Base-by-base conservation (phyloP, 2,329 filamentous ascomycete genomes). In the Blumeria hordei region DNA sequence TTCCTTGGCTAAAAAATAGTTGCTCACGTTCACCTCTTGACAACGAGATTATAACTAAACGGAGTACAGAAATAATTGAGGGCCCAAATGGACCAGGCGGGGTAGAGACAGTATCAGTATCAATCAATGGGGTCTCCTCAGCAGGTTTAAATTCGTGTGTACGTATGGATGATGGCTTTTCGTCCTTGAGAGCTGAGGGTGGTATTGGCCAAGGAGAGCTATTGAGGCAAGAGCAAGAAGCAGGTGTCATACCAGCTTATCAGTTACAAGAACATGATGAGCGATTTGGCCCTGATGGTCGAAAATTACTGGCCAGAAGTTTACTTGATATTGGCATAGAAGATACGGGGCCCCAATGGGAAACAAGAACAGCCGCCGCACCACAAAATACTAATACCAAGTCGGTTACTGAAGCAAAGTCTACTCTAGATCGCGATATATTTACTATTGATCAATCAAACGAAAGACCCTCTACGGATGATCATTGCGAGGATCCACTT, bases 201-300 rank as follows among this genome's bases (percentile, higher is more conserved):
- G 83, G 77, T 34, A 76, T 88, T 54, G 88, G 85, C 0, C 87
- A 94, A 67, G 86, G 86, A 51, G 87, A 93, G 67, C 72, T 93
- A 21, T 71, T 93, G 28, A 74, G 87, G n/a, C 84, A 92, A 67
- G 87, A 93, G 66, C 87, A 93, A 68, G 78, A 83, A 64, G 83
- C 84, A 1, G 85, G 85, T 39, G 78, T 90, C 14, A 81, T 90
- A 6, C 83, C 85, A 28, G 75, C 80, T 36, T 76, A 72, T 56
- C 80, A 83, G 64, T 69, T 78, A 28, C 54, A 57, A 10, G 56
- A 59, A 6, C 64, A 66, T 59, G 61, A 58, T 58, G 65, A 66
- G 57, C 61, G 52, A 59, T 68, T 58, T 64, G 73, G 55, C 67
- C 74, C 76, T 14, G 73, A 77, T 6, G 74, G 76, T 7, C 81